A percentile compares a stretch with the other conserved stretches of the same genome.
phyloP scores from a whole-genome alignment of 2,329 filamentous ascomycete species.

The Pleochaeta shiraiana region DNA sequence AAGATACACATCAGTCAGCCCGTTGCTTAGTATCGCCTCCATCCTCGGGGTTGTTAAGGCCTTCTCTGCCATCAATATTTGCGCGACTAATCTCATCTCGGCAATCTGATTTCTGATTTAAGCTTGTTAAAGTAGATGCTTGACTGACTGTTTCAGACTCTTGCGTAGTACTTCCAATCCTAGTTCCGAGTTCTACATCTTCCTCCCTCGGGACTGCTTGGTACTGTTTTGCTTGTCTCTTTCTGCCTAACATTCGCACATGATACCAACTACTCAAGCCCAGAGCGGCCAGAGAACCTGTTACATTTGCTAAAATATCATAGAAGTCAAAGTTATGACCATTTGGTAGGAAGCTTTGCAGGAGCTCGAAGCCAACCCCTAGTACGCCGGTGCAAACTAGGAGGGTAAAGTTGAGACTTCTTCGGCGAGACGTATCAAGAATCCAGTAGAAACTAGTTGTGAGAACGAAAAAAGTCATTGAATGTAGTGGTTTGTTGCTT shows the following conservation, averaged over 20 bases:
- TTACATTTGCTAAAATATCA: constrained; percentile 72
- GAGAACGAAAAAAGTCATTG: constrained; percentile 72
- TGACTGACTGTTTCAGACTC: background rate
- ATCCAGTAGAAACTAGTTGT: constrained; percentile 93
- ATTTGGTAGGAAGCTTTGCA: constrained; percentile 56
- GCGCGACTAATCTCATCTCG: background rate
- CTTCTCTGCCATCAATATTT: constrained; percentile 15
- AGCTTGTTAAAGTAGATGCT: background rate
- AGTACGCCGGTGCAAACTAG: constrained; percentile 52
- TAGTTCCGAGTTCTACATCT: constrained; percentile 53
- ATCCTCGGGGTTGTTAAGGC: constrained; percentile 17
- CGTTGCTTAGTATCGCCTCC: constrained; percentile 17
- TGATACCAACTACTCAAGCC: constrained; percentile 79
- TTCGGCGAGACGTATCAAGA: constrained; percentile 70
- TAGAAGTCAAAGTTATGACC: constrained; percentile 51
- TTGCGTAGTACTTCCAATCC: constrained; percentile 19
- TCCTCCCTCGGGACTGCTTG: constrained; percentile 41
- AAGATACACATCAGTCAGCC: constrained; percentile 13
- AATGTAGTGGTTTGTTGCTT: constrained; percentile 81
- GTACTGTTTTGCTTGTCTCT: constrained; percentile 52
- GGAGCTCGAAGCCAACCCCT: constrained; percentile 51
- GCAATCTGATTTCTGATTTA: background rate
- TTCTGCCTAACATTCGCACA: constrained; percentile 81
- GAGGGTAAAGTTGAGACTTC: constrained; percentile 65
- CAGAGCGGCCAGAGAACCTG: constrained; percentile 52